Evolutionary conservation across 805 yeast species (phyloP), one percentile per base, ranked within the genome.

Genomic region (Hanseniaspora valbyensis): DNA sequence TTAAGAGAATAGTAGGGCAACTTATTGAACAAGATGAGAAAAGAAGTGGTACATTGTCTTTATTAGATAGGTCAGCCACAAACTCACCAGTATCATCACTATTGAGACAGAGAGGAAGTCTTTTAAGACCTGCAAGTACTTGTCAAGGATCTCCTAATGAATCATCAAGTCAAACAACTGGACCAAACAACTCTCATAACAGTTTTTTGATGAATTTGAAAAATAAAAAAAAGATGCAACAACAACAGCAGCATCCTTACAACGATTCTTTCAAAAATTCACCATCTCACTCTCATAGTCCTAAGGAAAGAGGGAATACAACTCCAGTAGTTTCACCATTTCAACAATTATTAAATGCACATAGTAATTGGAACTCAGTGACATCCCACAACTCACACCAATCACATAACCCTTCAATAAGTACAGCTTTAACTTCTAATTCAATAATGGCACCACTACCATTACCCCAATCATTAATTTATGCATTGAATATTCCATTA

Each of bases 281-380:
- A 18, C 14, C 6, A 6, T 16, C 21, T 34, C 7, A 34, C 16
- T 34, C 42, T 16, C 3, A 39, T 19, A 30, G 38, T 24, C 30
- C 39, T 18, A 19, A 16, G 5, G 39, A 34, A 5, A 34, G 39
- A 19, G 39, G 39, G 13, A 18, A 18, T 19, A 34, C n/a, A n/a
- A n/a, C 22, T 34, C 39, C 38, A 13, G 25, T 29, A 9, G 34
- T 25, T 5, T 14, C 40, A 1, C 50, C 50, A 3, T 40, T 39
- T 16, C 50, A 46, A 33, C 44, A 46, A 13, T 21, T 46, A 24
- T 10, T 46, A 8, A 39, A 46, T 14, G 39, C 50, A 2, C 50
- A 46, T 18, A 30, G 36, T 13, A 46, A 46, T 10, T 46, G 50
- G 50, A 46, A 24, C 3, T 46, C 50, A 10, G 36, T 46, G 16